These are phyloP conservation scores for Trichoderma pleuroti DNA, from an alignment of 2,329 filamentous ascomycete genomes.

Conservation along the genomic window DNA sequence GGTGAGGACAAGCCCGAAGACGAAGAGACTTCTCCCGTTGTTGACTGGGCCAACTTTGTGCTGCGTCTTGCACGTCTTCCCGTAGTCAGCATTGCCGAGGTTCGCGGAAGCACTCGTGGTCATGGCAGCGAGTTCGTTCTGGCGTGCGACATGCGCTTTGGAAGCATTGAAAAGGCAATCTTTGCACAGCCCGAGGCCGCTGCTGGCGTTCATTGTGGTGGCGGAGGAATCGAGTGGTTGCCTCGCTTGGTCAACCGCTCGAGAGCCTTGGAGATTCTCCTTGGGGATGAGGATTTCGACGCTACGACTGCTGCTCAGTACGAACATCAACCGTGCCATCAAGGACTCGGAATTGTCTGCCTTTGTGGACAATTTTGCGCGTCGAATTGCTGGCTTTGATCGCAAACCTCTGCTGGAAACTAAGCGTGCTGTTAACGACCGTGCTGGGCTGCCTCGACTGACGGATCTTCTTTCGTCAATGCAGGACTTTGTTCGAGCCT, in stretches of 20 bases:
- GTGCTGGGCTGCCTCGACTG: background rate
- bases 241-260: background rate
- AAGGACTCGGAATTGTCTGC: background rate
- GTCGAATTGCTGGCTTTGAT: background rate
- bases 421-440: background rate
- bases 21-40: background rate
- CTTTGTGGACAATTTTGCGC: background rate
- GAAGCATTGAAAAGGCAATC: background rate
- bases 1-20: background rate
- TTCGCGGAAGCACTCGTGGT: background rate
- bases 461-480: background rate
- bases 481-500: background rate
- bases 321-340: background rate
- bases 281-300: background rate
- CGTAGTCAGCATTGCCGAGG: background rate
- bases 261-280: background rate
- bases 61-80: background rate
- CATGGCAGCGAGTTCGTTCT: background rate
- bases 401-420: background rate
- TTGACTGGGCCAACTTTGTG: background rate
- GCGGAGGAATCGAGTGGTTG: background rate
- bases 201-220: background rate
- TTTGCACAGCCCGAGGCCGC: background rate
- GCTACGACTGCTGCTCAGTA: conserved; percentile 4
- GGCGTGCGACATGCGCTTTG: conserved; percentile 1